These are phyloP conservation scores for Mycosphaerelloides madeirae DNA, from an alignment of 2,329 filamentous ascomycete genomes.

Conservation along the genomic window DNA sequence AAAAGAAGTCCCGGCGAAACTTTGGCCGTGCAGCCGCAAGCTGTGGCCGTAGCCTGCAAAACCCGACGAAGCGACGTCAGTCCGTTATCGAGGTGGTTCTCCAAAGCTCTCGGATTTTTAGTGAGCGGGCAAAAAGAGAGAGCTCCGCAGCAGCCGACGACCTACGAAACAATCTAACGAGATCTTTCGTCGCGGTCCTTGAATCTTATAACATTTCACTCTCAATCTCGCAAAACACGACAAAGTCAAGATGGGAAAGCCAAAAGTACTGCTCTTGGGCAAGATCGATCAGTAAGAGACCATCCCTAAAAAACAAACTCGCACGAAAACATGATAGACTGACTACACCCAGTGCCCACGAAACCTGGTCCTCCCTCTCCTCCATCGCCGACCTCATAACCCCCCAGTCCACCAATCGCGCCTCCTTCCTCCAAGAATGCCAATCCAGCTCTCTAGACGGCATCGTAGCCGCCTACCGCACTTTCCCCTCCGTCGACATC, in stretches of 20 bases:
- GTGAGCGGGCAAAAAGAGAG: too few relatives aligned
- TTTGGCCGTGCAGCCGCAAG: too few relatives aligned
- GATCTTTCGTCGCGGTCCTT: too few relatives aligned
- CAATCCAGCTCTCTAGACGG: constrained; percentile 61
- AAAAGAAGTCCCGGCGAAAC: too few relatives aligned
- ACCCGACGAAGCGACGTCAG: too few relatives aligned
- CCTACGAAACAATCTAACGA: too few relatives aligned
- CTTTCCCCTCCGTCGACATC: constrained; percentile 58
- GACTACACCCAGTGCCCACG: constrained; percentile 60
- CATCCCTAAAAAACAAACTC: neutral
- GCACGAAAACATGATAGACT: too few relatives aligned
- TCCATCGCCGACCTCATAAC: constrained; percentile 61
- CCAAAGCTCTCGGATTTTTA: too few relatives aligned
- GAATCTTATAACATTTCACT: too few relatives aligned
- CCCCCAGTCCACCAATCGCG: constrained; percentile 57
- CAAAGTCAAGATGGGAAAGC: constrained; percentile 38
- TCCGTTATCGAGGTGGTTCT: too few relatives aligned
- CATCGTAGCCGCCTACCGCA: constrained; percentile 56
- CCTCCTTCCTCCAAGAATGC: constrained; percentile 66
- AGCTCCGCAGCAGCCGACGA: too few relatives aligned
- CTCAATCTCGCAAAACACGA: neutral
- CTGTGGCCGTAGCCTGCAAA: too few relatives aligned
- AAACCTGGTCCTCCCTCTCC: constrained; percentile 59
- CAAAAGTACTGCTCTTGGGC: constrained; percentile 61
- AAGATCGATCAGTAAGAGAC: constrained; percentile 54